Evolutionary conservation across 2,329 filamentous ascomycete species (phyloP), one percentile per base, ranked within the genome.

Genomic region (Aspergillus sp.): DNA sequence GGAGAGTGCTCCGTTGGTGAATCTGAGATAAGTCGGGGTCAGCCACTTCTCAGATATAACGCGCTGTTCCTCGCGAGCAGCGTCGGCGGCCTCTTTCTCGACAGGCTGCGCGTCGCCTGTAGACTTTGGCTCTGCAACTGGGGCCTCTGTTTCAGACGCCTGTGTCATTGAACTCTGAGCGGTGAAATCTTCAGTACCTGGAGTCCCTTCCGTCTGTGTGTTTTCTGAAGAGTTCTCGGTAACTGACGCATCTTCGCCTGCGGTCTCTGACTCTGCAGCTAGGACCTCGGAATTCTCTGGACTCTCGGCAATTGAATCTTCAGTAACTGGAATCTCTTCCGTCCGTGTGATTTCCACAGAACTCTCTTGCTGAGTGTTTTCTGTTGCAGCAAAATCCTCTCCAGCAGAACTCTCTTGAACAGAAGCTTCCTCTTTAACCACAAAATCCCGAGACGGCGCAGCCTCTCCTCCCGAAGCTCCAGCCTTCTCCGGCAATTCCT

Each of bases 1-100:
- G 1, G 84, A 84, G 2, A 98, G 76, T 0, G 74, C 77, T 49
- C 73, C 73, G 50, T 76, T 78, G n/a, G 68, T 66, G 0, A 79
- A 73, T 9, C 56, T 60, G 7, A 75, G 70, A 52, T 73, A 77
- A 19, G 41, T 50, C 41, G 49, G 57, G 44, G 43, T 48, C 7
- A 44, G 44, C 10, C 38, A 5, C n/a, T 32, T 30, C n/a, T n/a
- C 10, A 8, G 19, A 19, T 19, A 19, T 19, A 19, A 19, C 19
- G 19, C 19, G 19, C 19, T 19, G 19, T 19, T 19, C 19, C 19
- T 19, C 19, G 19, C 19, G 19, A 19, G 19, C 19, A 19, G 19
- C 19, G 19, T 19, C 19, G 19, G 19, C 2, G 19, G 19, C 39
- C 9, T 41, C 10, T 29, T 3, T 28, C 19, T 41, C 19, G 19